These are phyloP conservation scores for Paraconiothyrium brasiliense DNA, from an alignment of 2,329 filamentous ascomycete genomes.

Conservation along the genomic window DNA sequence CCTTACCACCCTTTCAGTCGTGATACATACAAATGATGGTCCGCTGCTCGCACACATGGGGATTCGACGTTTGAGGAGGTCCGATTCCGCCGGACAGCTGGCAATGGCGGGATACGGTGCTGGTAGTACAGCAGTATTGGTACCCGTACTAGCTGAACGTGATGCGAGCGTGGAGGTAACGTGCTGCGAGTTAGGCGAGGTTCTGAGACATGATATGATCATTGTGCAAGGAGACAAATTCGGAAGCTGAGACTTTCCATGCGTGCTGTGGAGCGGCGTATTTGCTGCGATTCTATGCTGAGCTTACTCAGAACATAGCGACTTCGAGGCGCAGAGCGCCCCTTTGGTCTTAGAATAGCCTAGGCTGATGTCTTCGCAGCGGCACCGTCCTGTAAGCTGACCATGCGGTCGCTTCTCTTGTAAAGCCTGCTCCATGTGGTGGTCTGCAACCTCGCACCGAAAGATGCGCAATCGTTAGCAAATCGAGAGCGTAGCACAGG, in stretches of 20 bases:
- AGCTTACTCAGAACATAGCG: slow-evolving; percentile 2
- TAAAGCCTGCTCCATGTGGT: background rate
- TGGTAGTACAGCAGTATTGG: slow-evolving; percentile 7
- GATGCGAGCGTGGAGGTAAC: background rate
- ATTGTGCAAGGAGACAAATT: background rate
- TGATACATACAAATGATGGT: background rate
- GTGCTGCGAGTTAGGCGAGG: background rate
- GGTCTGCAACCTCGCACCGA: background rate
- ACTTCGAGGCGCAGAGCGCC: background rate
- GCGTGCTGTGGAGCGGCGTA: background rate
- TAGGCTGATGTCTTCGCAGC: slow-evolving; percentile 2
- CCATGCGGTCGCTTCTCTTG: background rate
- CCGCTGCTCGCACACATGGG: background rate
- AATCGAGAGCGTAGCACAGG: background rate
- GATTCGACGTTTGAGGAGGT: slow-evolving; percentile 5
- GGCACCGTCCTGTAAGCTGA: slow-evolving; percentile 4
- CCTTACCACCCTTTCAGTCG: background rate
- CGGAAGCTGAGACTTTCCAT: slow-evolving; percentile 17
- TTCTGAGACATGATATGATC: slow-evolving; percentile 10
- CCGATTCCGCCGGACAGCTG: background rate
- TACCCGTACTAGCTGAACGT: slow-evolving; percentile 2
- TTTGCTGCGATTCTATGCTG: background rate
- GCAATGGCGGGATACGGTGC: background rate
- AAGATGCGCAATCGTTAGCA: background rate
- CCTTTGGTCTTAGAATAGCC: background rate